Evolutionary conservation across 805 yeast genomes (phyloP), one percentile per base, ranked within the genome.

Genomic region (Sugiyamaella lignohabitans): DNA sequence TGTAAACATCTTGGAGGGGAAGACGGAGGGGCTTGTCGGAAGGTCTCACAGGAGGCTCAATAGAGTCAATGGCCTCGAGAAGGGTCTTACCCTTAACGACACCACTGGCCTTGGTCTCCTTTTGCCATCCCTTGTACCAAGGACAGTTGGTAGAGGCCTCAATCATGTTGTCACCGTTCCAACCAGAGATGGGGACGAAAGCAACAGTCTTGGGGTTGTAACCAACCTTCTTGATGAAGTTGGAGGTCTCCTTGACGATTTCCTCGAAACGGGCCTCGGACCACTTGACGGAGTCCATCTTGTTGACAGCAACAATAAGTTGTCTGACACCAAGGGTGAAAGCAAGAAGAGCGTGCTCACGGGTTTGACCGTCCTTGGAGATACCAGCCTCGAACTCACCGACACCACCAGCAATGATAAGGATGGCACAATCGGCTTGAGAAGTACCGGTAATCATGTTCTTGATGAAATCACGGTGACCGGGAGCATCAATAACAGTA

Each of bases 341-440:
- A 66, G 94, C 91, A 67, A 85, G 78, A 59, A 85, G 77, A 68
- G 95, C 94, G 79, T 84, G 94, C 76, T 86, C 95, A 84, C 94
- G 85, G 72, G 95, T 86, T 76, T 85, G 95, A 70, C 95, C 95
- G 65, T 85, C 94, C 80, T 84, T 78, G 67, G 93, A 84, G 78
- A 86, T 86, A 75, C 94, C 95, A 65, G 94, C 89, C 78, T 85
- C 95, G 80, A 85, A 86, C 73, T 86, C 95, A 84, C 93, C 93
- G 67, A 79, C 79, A 73, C 93, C 91, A 71, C 89, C 86, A 67
- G 91, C 94, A 69, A 86, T 84, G 65, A 87, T 87, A 68, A 86
- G 79, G 59, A 86, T 80, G 65, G 95, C 95, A 71, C 93, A 78
- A 73, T 85, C 95, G 68, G 94, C 93, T 75, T 87, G 94, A 63